Base-by-base conservation (phyloP, 2,329 filamentous ascomycete species). In the Periconia macrospinosa region DNA sequence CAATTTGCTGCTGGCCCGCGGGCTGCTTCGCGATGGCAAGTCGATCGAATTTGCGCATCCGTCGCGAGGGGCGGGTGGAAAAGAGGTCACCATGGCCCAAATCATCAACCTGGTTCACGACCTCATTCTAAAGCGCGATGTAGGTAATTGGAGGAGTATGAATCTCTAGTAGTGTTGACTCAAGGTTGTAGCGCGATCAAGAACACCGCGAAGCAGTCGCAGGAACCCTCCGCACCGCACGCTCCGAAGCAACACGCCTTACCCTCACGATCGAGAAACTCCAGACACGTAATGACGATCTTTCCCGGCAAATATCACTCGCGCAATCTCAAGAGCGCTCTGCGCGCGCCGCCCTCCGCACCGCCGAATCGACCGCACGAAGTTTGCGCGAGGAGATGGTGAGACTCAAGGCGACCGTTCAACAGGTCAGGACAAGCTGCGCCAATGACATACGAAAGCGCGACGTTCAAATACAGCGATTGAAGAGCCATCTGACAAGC, bases 101-200 rank as follows among this genome's bases (percentile, higher is more conserved):
- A 87, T 97, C 64, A 96, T 99, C 77, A 90, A 93, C 69, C 83
- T 99, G 20, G 86, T 99, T 46, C 96, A 99, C 74, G 94, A 99
- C 70, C 76, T 99, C 63, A 91, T 99, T 54, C 74, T 97, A 55
- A 85, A 92, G 61, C 86, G 92, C 79, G 94, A 99, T 73, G 91
- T 96, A 79, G 65, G 86, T 44, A 3, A 11, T 2, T 10, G 19
- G n/a, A 47, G 17, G 23, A 5, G 10, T 3, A 14, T 37, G 5
- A 6, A 11, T 18, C 2, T 17, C 46, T 14, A 2, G 14, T 17
- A 30, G 13, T 13, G 30, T 27, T 35, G 33, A 6, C 11, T 30
- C 9, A 52, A 19, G 37, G 33, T 11, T 6, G n/a, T 73, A 95
- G 89, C 90, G 91, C 71, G 93, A 97, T 75, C 89, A 92, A 58